Conservation (phyloP, 208 protist genomes). For the Leishmania mexicana region DNA sequence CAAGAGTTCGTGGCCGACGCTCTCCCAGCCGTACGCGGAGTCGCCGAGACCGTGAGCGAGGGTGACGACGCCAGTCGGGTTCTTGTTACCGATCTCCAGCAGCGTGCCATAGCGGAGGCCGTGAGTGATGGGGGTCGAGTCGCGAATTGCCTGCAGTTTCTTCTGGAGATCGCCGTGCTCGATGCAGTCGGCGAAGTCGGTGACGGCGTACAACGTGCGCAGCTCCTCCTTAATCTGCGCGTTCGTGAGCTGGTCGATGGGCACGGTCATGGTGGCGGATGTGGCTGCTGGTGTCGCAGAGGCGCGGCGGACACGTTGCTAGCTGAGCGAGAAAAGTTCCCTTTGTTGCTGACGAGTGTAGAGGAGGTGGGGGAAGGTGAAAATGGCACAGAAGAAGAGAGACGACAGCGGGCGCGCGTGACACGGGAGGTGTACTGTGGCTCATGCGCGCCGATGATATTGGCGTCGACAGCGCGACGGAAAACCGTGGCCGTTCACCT, state of each 20-base stretch:
- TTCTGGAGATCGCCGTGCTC: slow-evolving; percentile 66
- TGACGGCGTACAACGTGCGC: slow-evolving; percentile 58
- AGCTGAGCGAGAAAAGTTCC: neutral
- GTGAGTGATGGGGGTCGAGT: slow-evolving; percentile 52
- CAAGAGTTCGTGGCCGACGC: slow-evolving; percentile 65
- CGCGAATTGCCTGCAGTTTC: slow-evolving; percentile 55
- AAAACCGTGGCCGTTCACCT: neutral
- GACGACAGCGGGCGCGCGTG: no score
- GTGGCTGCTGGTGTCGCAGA: neutral
- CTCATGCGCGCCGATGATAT: neutral
- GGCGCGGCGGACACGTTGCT: neutral
- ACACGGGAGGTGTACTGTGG: neutral
- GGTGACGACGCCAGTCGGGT: slow-evolving; percentile 83
- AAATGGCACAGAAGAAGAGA: neutral
- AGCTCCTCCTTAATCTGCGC: slow-evolving; percentile 77
- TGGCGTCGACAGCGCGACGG: neutral
- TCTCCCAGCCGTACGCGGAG: slow-evolving; percentile 87
- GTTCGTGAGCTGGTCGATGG: slow-evolving; percentile 50
- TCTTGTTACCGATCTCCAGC: slow-evolving; percentile 73
- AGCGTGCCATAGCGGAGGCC: slow-evolving; percentile 64
- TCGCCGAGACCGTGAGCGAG: slow-evolving; percentile 93
- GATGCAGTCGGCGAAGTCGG: slow-evolving; percentile 70
- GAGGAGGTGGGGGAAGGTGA: neutral
- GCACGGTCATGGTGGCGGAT: slow-evolving; percentile 15
- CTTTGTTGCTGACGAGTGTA: neutral